phyloP scores from a whole-genome alignment of 192 early-diverging fungal genomes.

The Endogone sp. region DNA sequence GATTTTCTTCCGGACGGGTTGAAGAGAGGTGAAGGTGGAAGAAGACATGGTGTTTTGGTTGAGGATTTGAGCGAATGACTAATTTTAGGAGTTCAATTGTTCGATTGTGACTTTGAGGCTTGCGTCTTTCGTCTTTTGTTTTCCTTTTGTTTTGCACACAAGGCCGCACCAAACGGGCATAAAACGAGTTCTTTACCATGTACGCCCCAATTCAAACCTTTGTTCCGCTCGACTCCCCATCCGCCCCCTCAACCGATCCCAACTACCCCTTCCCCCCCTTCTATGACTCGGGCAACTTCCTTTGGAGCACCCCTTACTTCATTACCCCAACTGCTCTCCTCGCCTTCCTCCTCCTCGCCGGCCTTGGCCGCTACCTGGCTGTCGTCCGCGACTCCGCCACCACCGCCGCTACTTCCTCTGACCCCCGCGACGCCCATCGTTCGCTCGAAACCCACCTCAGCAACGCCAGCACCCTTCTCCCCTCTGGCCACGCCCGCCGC shows the following conservation, averaged over 20 bases:
- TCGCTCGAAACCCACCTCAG: neutral
- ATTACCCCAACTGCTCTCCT: conserved; percentile 11
- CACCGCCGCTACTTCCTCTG: neutral
- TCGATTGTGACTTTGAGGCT: too few species aligned
- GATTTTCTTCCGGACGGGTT: conserved; percentile 8
- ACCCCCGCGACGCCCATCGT: too few species aligned
- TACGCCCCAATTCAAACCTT: neutral
- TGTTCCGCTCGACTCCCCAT: too few species aligned
- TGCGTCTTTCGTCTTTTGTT: neutral
- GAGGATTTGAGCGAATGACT: too few species aligned
- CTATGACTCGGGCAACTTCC: conserved; percentile 17
- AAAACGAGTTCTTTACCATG: neutral
- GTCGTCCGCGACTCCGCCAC: neutral
- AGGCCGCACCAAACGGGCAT: neutral
- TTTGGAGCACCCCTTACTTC: conserved; percentile 21
- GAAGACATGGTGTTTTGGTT: too few species aligned
- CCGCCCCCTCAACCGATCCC: neutral
- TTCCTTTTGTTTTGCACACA: too few species aligned
- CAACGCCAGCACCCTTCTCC: neutral
- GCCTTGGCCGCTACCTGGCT: conserved; percentile 5
- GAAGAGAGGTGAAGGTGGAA: too few species aligned
- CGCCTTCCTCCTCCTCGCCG: conserved; percentile 13
- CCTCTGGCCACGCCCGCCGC: neutral
- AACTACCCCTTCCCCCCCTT: conserved; percentile 19
- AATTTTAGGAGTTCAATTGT: too few species aligned